Base-by-base conservation (phyloP, 805 yeast species). In the Wickerhamiella bombiphila region DNA sequence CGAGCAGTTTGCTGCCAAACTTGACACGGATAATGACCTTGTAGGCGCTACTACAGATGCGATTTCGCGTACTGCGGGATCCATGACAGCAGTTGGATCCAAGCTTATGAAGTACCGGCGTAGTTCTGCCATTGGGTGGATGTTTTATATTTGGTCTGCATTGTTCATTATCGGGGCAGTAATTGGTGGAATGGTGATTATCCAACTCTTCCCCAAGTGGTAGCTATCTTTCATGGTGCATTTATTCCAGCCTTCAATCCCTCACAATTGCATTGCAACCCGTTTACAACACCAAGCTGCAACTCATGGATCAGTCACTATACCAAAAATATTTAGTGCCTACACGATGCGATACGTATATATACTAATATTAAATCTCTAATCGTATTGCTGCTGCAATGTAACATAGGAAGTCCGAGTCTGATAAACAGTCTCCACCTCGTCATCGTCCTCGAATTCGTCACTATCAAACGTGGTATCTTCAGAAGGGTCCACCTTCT, bases 151-250 rank as follows among this genome's bases (percentile, higher is more conserved):
- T 28, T 43, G 40, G 38, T 57, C 65, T 8, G 45, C 45, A n/a
- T 35, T 51, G 13, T 60, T 62, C 34, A 52, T 62, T 46, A 38
- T 57, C 9, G 42, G 50, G 5, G 50, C 57, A 3, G 49, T 60
- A 8, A 22, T 57, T 3, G 46, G 47, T 5, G 61, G 57, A 15
- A 50, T 61, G 58, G 44, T 56, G 8, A 39, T 62, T 3, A 52
- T 61, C 35, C 55, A 59, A 38, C 41, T 57, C 15, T 57, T 59
- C 35, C 61, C 61, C 8, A 59, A 59, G 41, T 59, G 61, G 59
- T 57, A 42, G 37, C 9, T n/a, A n/a, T n/a, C n/a, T n/a, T n/a
- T n/a, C n/a, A n/a, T n/a, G n/a, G n/a, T n/a, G n/a, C n/a, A n/a
- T n/a, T n/a, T n/a, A n/a, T n/a, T n/a, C n/a, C n/a, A n/a, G n/a